Evolutionary conservation across 192 early-diverging fungal species (phyloP), one percentile per base, ranked within the genome.

Genomic region (Backusella liffmaniae): DNA sequence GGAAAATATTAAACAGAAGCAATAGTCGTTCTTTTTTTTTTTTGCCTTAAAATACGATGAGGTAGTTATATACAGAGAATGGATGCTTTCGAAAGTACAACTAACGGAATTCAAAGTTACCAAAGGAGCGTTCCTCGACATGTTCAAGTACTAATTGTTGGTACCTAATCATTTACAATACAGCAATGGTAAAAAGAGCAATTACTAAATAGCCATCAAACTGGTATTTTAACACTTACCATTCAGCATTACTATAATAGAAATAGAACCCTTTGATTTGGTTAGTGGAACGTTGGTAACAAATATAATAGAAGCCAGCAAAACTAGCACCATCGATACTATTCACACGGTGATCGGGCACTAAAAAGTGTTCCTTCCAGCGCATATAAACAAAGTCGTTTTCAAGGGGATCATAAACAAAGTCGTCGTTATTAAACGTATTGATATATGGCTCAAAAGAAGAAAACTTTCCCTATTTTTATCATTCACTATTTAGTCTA

Each of bases 351-450:
- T 96, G 94, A 77, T 96, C 92, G n/a, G 95, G 94, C 12, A 96
- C 93, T 51, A 96, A 78, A 76, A 96, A 96, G 77, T 94, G 92
- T 72, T 96, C 95, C 83, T 96, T 96, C 95, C 95, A 96, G 51
- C 95, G 87, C 95, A 96, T 96, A 82, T 94, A 96, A 9, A 96
- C 84, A 46, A 83, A 88, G 77, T 85, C 87, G 77, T 87, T 81
- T 53, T 82, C 74, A 13, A 73, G 68, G 16, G 86, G 83, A 74
- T 87, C 83, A 71, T 85, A 87, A 32, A 71, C 73, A 56, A 82
- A 82, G 18, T 76, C 84, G 32, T 88, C 84, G 21, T 84, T 76
- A 44, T 85, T 79, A 70, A 87, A 86, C 1, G 70, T 70, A 73
- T 89, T 74, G 62, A 82, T 67, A 85, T 90, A 75, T 42, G 82